Base-by-base conservation (phyloP, 208 protist species). In the Trichomonas gallinae region DNA sequence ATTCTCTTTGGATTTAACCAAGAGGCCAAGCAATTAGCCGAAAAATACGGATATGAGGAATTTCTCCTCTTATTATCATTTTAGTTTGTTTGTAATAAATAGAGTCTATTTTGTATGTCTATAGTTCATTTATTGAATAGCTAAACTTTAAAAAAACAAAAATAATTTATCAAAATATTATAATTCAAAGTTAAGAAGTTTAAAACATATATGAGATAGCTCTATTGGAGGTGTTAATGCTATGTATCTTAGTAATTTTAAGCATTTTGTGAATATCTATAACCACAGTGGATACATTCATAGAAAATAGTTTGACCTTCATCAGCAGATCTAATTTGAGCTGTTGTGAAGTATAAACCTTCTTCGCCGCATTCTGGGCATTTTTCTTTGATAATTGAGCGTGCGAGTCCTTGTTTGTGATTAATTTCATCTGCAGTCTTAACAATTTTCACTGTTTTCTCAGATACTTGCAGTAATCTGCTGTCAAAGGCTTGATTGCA, bases 271-370 rank as follows among this genome's bases (percentile, higher is more conserved):
- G 44, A 93, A 42, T 83, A 97, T 46, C 97, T 97, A 34, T 98
- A 96, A 44, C 89, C 96, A 96, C 97, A 98, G 26, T 98, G 97
- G 44, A 96, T 9, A 96, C 97, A 98, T 96, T 97, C 96, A 81
- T 98, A 98, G 96, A 98, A 98, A 46, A 97, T 89, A 42, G 97
- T 98, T 96, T 98, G 97, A 63, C 97, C 97, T 97, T 98, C 97
- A 98, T 98, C 97, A 11, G 97, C 97, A 81, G 96, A 97, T 87
- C 97, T 58, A 36, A 98, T 46, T 82, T 98, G 97, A 49, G 97
- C 96, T 23, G 97, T 98, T 58, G 96, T 97, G 89, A 97, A 98
- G n/a, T 81, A 96, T 49, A 97, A 96, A 51, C 87, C 87, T 97
- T 98, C 46, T 96, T 97, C 44, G 13, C 49, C 31, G 91, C 97